Conservation (phyloP, 208 protist species). For the Trypanosoma platydactyli region DNA sequence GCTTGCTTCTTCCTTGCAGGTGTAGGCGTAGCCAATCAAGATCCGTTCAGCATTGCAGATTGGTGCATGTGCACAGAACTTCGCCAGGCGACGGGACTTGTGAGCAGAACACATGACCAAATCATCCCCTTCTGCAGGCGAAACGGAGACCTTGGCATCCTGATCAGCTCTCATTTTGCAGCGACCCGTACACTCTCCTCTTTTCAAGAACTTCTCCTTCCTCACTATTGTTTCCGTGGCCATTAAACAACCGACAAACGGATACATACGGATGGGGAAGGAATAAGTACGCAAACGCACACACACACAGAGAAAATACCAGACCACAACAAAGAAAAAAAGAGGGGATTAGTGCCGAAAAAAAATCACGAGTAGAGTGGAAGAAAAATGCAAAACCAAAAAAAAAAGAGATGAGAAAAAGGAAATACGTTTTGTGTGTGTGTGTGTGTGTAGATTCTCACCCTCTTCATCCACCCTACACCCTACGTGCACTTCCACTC, state of each 20-base stretch:
- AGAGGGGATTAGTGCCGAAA: slow-evolving; percentile 1
- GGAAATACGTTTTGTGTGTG: background rate
- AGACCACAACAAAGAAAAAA: slow-evolving; percentile 24
- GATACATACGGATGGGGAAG: background rate
- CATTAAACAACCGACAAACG: background rate
- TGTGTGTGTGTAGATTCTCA: background rate
- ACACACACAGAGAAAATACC: slow-evolving; percentile 6
- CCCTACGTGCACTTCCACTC: no score
- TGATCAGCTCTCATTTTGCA: slow-evolving; percentile 16
- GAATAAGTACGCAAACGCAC: background rate
- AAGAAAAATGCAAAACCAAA: background rate
- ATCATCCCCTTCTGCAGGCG: slow-evolving; percentile 20
- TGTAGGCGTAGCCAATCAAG: slow-evolving; percentile 54
- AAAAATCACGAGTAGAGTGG: background rate
- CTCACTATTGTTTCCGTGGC: background rate
- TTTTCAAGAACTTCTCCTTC: background rate
- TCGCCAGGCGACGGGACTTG: slow-evolving; percentile 43
- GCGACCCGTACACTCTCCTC: background rate
- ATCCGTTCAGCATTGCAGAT: slow-evolving; percentile 72
- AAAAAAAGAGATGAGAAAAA: background rate
- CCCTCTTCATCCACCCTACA: no score
- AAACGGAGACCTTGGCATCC: slow-evolving; percentile 8
- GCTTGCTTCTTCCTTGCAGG: slow-evolving; percentile 39
- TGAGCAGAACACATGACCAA: slow-evolving; percentile 61
- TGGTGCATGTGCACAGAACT: slow-evolving; percentile 48